These are phyloP conservation scores for Wakefieldia striispora DNA, from an alignment of 768 basidiomycete species.

Conservation along the genomic window DNA sequence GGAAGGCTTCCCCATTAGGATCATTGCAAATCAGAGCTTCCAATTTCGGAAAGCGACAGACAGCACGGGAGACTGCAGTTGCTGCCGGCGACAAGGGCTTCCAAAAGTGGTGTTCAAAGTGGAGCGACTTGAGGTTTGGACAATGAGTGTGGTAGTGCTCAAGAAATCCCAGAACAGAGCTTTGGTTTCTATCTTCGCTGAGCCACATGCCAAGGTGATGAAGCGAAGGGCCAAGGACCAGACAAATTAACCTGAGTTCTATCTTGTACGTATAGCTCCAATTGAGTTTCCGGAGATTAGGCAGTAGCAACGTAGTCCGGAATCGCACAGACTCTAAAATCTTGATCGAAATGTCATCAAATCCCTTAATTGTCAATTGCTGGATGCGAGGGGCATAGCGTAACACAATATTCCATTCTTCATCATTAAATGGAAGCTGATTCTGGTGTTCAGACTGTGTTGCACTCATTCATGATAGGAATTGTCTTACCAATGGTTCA, in stretches of 20 bases:
- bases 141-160: slow-evolving; percentile 5
- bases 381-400: slow-evolving; percentile 8
- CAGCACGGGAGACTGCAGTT: slow-evolving; percentile 3
- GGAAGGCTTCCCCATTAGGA: slow-evolving; percentile 1
- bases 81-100: too few relatives aligned
- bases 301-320: slow-evolving; percentile 6
- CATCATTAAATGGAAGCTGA: slow-evolving; percentile 4
- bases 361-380: neutral
- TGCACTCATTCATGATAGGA: neutral
- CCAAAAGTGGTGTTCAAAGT: neutral
- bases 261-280: neutral
- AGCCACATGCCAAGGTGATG: too few relatives aligned
- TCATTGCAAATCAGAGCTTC: neutral
- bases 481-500: neutral
- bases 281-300: slow-evolving; percentile 3
- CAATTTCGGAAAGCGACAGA: slow-evolving; percentile 1
- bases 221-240: slow-evolving; percentile 11
- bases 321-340: slow-evolving; percentile 3
- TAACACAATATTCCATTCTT: slow-evolving; percentile 1
- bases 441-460: neutral
- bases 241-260: neutral
- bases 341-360: neutral
- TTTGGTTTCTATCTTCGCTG: too few relatives aligned
- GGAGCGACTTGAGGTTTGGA: slow-evolving; percentile 8
- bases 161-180: slow-evolving; percentile 1